These are phyloP conservation scores for Lippia alba DNA, from an alignment of 305 asterid genomes.

Conservation along the genomic window DNA sequence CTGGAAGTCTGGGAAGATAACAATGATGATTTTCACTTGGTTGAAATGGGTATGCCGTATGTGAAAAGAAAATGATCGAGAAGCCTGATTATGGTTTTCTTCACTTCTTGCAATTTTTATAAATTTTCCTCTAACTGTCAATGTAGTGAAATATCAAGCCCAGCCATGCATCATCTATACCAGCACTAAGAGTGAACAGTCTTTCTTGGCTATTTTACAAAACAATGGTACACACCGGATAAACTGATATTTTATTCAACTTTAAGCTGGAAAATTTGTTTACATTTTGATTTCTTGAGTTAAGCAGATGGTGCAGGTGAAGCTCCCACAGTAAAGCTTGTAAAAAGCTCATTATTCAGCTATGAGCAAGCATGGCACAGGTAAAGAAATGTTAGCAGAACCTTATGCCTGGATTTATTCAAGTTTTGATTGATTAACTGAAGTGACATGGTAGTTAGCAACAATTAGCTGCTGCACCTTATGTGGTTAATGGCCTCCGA, in stretches of 20 bases:
- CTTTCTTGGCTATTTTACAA: conserved; percentile 82
- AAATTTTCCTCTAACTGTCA: conserved; percentile 27
- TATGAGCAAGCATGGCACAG: conserved; percentile 99
- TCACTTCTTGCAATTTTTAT: conserved; percentile 21
- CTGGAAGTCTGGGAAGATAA: conserved; percentile 92
- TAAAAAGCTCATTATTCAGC: conserved; percentile 88
- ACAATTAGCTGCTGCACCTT: conserved; percentile 23
- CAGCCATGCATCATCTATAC: conserved; percentile 80
- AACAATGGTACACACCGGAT: conserved; percentile 59
- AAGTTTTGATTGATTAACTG: conserved; percentile 14
- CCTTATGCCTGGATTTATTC: conserved; percentile 23
- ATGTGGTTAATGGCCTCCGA: conserved; percentile 19
- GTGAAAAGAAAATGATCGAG: conserved; percentile 23
- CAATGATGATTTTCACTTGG: conserved; percentile 65
- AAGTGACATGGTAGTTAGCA: conserved; percentile 13
- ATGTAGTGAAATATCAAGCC: conserved; percentile 88
- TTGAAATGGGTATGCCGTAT: conserved; percentile 71
- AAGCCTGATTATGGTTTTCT: conserved; percentile 25
- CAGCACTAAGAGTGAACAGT: conserved; percentile 91
- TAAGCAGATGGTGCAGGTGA: conserved; percentile 65
- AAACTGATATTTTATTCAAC: conserved; percentile 35
- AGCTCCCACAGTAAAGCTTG: conserved; percentile 77
- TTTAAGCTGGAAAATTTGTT: conserved; percentile 26
- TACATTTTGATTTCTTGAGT: conserved; percentile 25
- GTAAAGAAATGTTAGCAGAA: conserved; percentile 43